A percentile compares a stretch with the other conserved stretches of the same genome.
These are phyloP conservation scores for Nephromyces sp. DNA, from an alignment of 169 alveolate genomes.

Conservation along the genomic window DNA sequence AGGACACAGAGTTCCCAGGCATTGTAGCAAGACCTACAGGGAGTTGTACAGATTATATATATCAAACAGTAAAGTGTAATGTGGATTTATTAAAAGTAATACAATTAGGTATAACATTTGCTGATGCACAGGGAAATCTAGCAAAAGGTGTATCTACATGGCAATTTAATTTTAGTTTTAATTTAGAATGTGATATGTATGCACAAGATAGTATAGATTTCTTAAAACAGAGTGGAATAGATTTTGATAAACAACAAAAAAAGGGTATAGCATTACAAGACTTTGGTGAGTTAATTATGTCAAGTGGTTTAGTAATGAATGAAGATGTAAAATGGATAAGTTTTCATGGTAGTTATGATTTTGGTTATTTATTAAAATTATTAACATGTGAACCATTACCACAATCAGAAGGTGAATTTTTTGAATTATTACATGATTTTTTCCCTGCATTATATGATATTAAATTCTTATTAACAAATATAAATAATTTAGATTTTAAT, in stretches of 20 bases:
- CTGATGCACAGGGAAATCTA: slow-evolving; percentile 79
- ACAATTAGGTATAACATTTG: slow-evolving; percentile 89
- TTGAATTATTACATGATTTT: slow-evolving; percentile 71
- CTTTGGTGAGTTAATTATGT: slow-evolving; percentile 90
- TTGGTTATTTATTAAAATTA: slow-evolving; percentile 86
- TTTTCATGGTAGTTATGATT: slow-evolving; percentile 96
- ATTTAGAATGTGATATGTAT: slow-evolving; percentile 71
- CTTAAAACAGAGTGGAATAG: slow-evolving; percentile 89
- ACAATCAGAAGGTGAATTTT: slow-evolving; percentile 79
- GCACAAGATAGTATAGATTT: slow-evolving; percentile 85
- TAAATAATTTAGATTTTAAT: slow-evolving; percentile 14
- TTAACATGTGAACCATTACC: slow-evolving; percentile 83
- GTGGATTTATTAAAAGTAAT: slow-evolving; percentile 89
- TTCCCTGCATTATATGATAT: slow-evolving; percentile 75
- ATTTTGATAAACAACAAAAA: slow-evolving; percentile 80
- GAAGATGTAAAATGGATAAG: slow-evolving; percentile 94
- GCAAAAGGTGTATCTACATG: slow-evolving; percentile 85
- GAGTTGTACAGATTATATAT: slow-evolving; percentile 75
- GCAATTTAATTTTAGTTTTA: slow-evolving; percentile 93
- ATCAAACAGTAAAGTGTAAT: slow-evolving; percentile 85
- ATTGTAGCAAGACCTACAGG: slow-evolving; percentile 80
- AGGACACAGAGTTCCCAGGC: slow-evolving; percentile 86
- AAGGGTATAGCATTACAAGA: slow-evolving; percentile 81
- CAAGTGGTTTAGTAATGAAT: slow-evolving; percentile 87
- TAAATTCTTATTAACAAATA: background rate